Conservation (phyloP, 345 rosid species). For the Euphorbia lathyris region DNA sequence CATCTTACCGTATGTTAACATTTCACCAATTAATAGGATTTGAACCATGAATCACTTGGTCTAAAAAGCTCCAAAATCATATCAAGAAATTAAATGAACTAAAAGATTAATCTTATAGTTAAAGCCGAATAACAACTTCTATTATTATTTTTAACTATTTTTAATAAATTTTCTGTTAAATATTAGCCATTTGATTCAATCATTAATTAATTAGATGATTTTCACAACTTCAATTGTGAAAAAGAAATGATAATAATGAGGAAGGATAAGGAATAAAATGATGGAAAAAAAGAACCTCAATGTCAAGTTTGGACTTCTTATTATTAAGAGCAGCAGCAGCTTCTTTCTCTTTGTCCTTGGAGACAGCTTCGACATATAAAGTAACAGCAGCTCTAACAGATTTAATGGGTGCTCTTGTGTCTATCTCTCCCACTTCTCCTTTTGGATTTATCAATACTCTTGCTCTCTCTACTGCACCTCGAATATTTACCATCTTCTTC, state of each 20-base stretch:
- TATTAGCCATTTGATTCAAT: no score
- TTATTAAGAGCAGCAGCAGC: not conserved
- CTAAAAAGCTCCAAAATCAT: no score
- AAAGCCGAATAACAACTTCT: no score
- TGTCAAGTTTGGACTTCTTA: slow-evolving; percentile 28
- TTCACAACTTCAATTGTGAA: no score
- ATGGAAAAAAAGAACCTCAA: slow-evolving; percentile 28
- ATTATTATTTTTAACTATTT: no score
- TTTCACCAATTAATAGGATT: no score
- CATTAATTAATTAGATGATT: no score
- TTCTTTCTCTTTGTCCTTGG: slow-evolving; percentile 27
- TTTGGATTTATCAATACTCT: slow-evolving; percentile 43
- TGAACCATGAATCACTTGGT: no score
- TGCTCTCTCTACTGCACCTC: slow-evolving; percentile 28
- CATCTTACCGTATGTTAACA: no score
- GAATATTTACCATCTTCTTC: slow-evolving; percentile 46
- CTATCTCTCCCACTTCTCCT: slow-evolving; percentile 90
- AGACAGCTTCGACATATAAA: slow-evolving; percentile 65
- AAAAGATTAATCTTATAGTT: no score
- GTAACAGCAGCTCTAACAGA: slow-evolving; percentile 95
- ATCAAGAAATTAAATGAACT: no score
- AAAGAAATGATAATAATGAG: not conserved
- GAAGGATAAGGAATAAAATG: not conserved
- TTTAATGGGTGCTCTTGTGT: slow-evolving; percentile 85
- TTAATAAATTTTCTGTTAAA: no score